A percentile compares a stretch with the other conserved stretches of the same genome.
Conservation (phyloP, 495 filamentous ascomycete species). For the Aspergillus indologenus region DNA sequence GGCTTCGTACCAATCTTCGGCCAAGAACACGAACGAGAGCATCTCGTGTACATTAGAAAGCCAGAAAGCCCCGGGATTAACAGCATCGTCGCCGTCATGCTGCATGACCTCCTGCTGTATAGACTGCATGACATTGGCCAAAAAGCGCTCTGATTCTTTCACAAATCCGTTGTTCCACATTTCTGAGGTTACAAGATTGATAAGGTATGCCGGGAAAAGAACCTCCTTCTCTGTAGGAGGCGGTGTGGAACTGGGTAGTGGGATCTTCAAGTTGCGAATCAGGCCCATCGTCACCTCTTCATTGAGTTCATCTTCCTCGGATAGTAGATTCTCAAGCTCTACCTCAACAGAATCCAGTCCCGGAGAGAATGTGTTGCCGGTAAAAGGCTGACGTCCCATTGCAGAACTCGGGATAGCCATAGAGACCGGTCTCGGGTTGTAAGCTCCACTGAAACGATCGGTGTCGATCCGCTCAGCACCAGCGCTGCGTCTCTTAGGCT, state of each 20-base stretch:
- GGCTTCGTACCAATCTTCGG: constrained; percentile 98
- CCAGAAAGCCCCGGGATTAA: constrained; percentile 98
- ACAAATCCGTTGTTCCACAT: constrained; percentile 99
- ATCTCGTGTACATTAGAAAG: constrained; percentile 99
- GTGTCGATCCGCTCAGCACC: constrained; percentile 80
- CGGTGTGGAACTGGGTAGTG: constrained; percentile 75
- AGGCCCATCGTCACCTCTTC: constrained; percentile 95
- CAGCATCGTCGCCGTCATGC: constrained; percentile 93
- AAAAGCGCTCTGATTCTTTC: constrained; percentile 97
- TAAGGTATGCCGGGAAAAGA: constrained; percentile 95
- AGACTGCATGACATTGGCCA: constrained; percentile 99
- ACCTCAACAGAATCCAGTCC: constrained; percentile 83
- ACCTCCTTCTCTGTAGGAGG: constrained; percentile 97
- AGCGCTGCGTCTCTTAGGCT: constrained; percentile 91
- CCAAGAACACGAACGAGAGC: constrained; percentile 98
- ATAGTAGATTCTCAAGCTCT: constrained; percentile 88
- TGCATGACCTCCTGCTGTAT: constrained; percentile 99
- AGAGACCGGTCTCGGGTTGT: constrained; percentile 91
- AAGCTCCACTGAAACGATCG: constrained; percentile 84
- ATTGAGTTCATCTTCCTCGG: constrained; percentile 92
- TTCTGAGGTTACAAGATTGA: constrained; percentile 97
- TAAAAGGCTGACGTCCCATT: constrained; percentile 59
- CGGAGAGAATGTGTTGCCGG: constrained; percentile 70
- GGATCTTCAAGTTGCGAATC: constrained; percentile 94
- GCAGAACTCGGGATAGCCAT: constrained; percentile 72